phyloP scores from a whole-genome alignment of 768 basidiomycete species.

The Coprinopsis sp. region DNA sequence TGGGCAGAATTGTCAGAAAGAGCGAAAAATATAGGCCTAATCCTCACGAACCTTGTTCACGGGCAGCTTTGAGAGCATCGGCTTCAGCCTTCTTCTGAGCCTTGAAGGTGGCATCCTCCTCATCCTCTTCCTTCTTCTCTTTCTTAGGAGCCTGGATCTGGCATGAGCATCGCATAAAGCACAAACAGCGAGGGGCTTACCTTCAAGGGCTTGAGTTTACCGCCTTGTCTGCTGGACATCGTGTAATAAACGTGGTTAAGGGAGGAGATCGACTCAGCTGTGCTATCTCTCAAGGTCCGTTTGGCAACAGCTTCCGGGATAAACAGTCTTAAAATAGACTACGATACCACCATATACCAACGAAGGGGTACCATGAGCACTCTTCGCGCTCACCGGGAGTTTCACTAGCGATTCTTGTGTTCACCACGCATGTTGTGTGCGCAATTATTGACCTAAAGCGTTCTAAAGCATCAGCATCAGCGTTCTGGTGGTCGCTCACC shows the following conservation, averaged over 20 bases:
- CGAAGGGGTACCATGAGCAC: too few relatives aligned
- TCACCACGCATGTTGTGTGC: too few relatives aligned
- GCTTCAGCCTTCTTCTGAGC: slow-evolving; percentile 73
- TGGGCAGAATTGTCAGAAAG: slow-evolving; percentile 5
- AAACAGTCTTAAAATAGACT: too few relatives aligned
- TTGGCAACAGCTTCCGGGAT: neutral
- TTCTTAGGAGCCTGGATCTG: slow-evolving; percentile 73
- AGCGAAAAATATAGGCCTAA: slow-evolving; percentile 5
- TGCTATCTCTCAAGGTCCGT: neutral
- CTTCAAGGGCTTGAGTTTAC: slow-evolving; percentile 87
- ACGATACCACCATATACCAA: too few relatives aligned
- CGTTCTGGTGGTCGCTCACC: too few relatives aligned
- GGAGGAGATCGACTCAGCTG: neutral
- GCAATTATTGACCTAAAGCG: too few relatives aligned
- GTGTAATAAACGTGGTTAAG: slow-evolving; percentile 4
- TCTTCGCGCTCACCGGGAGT: too few relatives aligned
- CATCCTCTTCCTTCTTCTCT: slow-evolving; percentile 64
- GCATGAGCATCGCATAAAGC: slow-evolving; percentile 5
- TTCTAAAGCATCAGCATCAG: too few relatives aligned
- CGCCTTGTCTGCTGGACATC: slow-evolving; percentile 72
- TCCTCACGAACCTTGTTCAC: slow-evolving; percentile 53
- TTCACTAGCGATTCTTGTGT: too few relatives aligned
- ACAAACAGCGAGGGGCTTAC: slow-evolving; percentile 27
- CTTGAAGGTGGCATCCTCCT: slow-evolving; percentile 71
- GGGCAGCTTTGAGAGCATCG: slow-evolving; percentile 67